Percentiles rank a stretch among this genome's conserved stretches.
phyloP scores from a whole-genome alignment of 352 stramenopile genomes.

The Globisporangium spinosum region DNA sequence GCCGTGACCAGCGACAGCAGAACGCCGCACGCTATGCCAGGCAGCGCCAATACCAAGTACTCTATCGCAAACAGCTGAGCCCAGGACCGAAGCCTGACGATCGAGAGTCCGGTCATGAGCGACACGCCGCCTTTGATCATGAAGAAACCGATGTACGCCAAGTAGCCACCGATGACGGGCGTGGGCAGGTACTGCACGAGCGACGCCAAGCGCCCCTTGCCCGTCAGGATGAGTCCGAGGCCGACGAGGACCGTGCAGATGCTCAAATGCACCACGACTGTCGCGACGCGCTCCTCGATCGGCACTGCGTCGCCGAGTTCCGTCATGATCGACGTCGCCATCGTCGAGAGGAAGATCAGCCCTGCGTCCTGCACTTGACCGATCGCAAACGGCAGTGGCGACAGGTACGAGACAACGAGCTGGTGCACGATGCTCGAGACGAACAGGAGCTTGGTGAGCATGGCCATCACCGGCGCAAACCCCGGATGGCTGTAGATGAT shows the following conservation, averaged over 20 bases:
- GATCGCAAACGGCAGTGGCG: conserved; percentile 93
- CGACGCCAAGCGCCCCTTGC: conserved; percentile 86
- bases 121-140: conserved; percentile 89
- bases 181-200: conserved; percentile 95
- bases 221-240: conserved; percentile 89
- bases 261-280: conserved; percentile 91
- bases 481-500: conserved; percentile 92
- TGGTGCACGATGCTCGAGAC: conserved; percentile 94
- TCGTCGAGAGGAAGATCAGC: conserved; percentile 95
- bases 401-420: conserved; percentile 89
- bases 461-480: conserved; percentile 47
- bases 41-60: conserved; percentile 68
- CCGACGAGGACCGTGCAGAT: conserved; percentile 89
- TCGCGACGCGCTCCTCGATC: conserved; percentile 74
- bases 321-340: conserved; percentile 89
- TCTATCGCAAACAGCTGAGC: conserved; percentile 47
- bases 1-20: conserved; percentile 69
- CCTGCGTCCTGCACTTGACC: conserved; percentile 95
- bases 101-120: conserved; percentile 75
- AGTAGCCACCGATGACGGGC: conserved; percentile 94
- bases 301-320: conserved; percentile 54
- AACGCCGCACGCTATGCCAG: conserved; percentile 67
- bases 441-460: conserved; percentile 91
- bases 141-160: conserved; percentile 96
- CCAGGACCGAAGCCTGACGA: conserved; percentile 76